These are phyloP conservation scores for Termitomyces sp. DNA, from an alignment of 1,284 basidiomycete species.

Conservation along the genomic window DNA sequence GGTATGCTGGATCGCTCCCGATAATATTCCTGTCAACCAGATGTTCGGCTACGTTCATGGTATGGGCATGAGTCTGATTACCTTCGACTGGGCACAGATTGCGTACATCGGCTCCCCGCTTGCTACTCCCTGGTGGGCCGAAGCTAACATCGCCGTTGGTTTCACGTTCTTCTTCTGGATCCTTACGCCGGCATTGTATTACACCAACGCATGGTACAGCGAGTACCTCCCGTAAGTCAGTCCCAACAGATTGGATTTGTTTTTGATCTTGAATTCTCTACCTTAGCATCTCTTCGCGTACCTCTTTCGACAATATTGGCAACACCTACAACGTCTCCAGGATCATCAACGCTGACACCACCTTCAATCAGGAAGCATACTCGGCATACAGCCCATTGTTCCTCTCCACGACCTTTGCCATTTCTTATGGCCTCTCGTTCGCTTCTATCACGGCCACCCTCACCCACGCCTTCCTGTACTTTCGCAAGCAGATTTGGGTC, in stretches of 20 bases:
- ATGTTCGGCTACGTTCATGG: constrained; percentile 80
- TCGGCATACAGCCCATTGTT: constrained; percentile 54
- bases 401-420: constrained; percentile 65
- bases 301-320: constrained; percentile 55
- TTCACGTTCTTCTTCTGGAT: constrained; percentile 80
- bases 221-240: constrained; percentile 44
- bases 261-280: constrained; percentile 1
- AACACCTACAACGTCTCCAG: constrained; percentile 49
- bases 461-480: constrained; percentile 78
- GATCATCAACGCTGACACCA: constrained; percentile 47
- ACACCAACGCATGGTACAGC: constrained; percentile 46
- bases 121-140: constrained; percentile 69
- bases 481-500: constrained; percentile 73
- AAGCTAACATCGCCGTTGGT: constrained; percentile 76
- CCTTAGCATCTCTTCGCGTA: constrained; percentile 47
- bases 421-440: constrained; percentile 60
- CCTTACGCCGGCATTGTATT: constrained; percentile 59
- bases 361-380: constrained; percentile 49
- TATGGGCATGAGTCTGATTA: constrained; percentile 69
- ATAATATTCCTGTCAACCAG: constrained; percentile 63
- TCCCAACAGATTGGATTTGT: not conserved
- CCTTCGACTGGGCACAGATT: constrained; percentile 74
- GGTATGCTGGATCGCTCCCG: constrained; percentile 54
- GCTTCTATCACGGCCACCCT: constrained; percentile 58
- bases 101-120: constrained; percentile 59